Percentiles rank a stretch among this genome's conserved stretches.
These are phyloP conservation scores for Vitis labrusca DNA, from an alignment of 164 flowering plant genomes.

Conservation along the genomic window DNA sequence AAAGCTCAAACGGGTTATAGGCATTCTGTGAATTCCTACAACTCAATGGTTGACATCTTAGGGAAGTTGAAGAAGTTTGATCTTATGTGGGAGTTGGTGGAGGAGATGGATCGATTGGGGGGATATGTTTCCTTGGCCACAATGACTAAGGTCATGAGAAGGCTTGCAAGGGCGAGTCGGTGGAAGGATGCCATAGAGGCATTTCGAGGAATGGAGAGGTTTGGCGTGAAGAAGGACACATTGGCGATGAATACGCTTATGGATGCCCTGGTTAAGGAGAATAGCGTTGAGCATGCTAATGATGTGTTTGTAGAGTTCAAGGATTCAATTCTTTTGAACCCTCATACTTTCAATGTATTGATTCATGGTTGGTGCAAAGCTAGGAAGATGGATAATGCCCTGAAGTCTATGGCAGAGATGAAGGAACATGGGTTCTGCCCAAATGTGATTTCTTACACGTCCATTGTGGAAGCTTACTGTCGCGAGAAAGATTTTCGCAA, in stretches of 20 bases:
- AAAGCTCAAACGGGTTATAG: slow-evolving; percentile 32
- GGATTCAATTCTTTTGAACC: slow-evolving; percentile 33
- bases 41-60: slow-evolving; percentile 56
- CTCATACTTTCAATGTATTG: slow-evolving; percentile 51
- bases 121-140: slow-evolving; percentile 47
- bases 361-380: slow-evolving; percentile 67
- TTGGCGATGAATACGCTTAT: slow-evolving; percentile 44
- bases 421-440: slow-evolving; percentile 43
- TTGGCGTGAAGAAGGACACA: slow-evolving; percentile 47
- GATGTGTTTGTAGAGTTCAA: slow-evolving; percentile 45
- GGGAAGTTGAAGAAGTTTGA: slow-evolving; percentile 58
- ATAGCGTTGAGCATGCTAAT: slow-evolving; percentile 47
- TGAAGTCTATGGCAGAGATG: slow-evolving; percentile 32
- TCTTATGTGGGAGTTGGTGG: slow-evolving; percentile 57
- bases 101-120: slow-evolving; percentile 40
- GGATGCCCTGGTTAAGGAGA: slow-evolving; percentile 59
- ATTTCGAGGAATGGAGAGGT: slow-evolving; percentile 41
- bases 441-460: slow-evolving; percentile 54
- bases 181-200: slow-evolving; percentile 44
- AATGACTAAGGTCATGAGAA: slow-evolving; percentile 54
- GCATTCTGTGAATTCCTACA: slow-evolving; percentile 35
- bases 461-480: slow-evolving; percentile 57
- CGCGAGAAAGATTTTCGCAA: slow-evolving; percentile 54
- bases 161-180: slow-evolving; percentile 46
- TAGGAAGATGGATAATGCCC: slow-evolving; percentile 44